Conservation (phyloP, 345 rosid genomes). For the Isatis tinctoria region DNA sequence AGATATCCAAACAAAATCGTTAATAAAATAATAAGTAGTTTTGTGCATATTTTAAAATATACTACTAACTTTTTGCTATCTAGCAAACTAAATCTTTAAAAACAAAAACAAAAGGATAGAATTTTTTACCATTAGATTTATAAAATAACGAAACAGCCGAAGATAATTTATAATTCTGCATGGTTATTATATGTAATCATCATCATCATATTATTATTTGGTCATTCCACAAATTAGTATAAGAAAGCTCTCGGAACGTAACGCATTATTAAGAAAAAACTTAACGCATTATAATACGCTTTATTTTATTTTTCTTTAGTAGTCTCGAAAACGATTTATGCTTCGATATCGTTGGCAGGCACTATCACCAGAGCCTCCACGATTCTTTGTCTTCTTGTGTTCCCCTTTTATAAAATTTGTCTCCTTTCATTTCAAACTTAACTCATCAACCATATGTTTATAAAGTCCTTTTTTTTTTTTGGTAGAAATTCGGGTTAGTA, state of each 20-base stretch:
- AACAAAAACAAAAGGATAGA: neutral
- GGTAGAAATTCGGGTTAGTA: too few relatives aligned
- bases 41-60: too few relatives aligned
- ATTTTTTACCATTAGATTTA: neutral
- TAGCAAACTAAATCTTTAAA: neutral
- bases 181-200: neutral
- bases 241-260: neutral
- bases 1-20: too few relatives aligned
- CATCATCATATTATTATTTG: neutral
- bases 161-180: neutral
- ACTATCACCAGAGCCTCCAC: constrained; percentile 22
- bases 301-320: neutral
- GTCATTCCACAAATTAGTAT: neutral
- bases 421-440: neutral
- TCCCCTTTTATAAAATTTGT: neutral
- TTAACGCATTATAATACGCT: neutral
- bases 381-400: constrained; percentile 13
- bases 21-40: too few relatives aligned
- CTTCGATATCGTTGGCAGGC: constrained; percentile 19
- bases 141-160: neutral
- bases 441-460: neutral
- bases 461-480: neutral
- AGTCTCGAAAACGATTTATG: constrained; percentile 13
- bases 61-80: neutral
- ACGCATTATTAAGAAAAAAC: neutral